These are phyloP conservation scores for Cenococcum geophilum DNA, from an alignment of 495 filamentous ascomycete species.

Conservation along the genomic window DNA sequence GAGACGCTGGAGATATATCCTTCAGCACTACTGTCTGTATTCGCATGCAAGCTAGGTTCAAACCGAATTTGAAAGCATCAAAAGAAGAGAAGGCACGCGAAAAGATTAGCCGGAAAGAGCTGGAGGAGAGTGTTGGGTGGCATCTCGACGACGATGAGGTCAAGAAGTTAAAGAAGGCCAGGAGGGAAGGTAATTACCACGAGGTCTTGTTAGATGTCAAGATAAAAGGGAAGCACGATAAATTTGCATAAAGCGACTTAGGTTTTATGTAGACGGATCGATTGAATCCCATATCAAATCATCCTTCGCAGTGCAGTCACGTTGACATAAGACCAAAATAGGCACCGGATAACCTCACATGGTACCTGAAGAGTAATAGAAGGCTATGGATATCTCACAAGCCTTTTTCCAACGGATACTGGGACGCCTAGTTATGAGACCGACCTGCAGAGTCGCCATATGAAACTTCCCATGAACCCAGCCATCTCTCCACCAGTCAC, in stretches of 20 bases:
- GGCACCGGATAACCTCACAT: too few relatives aligned
- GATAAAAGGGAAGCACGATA: slow-evolving; percentile 95
- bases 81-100: slow-evolving; percentile 76
- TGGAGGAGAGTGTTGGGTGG: slow-evolving; percentile 76
- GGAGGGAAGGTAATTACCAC: slow-evolving; percentile 84
- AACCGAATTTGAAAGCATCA: slow-evolving; percentile 67
- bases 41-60: slow-evolving; percentile 91
- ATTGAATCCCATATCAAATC: neutral
- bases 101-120: slow-evolving; percentile 79
- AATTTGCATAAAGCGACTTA: slow-evolving; percentile 51
- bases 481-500: too few relatives aligned
- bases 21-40: slow-evolving; percentile 75
- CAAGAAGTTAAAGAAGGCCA: slow-evolving; percentile 69
- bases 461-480: too few relatives aligned
- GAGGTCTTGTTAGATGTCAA: slow-evolving; percentile 82
- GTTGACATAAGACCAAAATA: too few relatives aligned
- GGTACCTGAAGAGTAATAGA: too few relatives aligned
- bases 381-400: too few relatives aligned
- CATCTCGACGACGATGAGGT: slow-evolving; percentile 80
- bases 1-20: slow-evolving; percentile 64
- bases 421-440: too few relatives aligned
- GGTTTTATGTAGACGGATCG: neutral
- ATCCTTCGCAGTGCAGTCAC: too few relatives aligned
- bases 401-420: too few relatives aligned
- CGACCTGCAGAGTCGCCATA: too few relatives aligned